Base-by-base conservation (phyloP, 2,329 filamentous ascomycete genomes). In the Nigrograna mackinnonii region DNA sequence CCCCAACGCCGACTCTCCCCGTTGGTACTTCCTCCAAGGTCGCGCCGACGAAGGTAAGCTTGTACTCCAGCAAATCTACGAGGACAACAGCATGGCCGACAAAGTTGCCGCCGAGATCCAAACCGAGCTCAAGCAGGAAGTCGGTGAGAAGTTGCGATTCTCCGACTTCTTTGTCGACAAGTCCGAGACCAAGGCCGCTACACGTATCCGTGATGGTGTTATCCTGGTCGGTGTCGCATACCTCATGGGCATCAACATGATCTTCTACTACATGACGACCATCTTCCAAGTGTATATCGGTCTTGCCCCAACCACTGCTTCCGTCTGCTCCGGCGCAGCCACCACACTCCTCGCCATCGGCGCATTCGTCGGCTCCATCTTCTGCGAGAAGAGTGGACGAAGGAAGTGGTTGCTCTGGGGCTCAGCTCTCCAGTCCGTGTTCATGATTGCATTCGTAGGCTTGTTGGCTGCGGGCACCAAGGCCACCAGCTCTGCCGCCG, bases 191-290 rank as follows among this genome's bases (percentile, higher is more conserved):
- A 58, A 62, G 41, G 57, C 58, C 11, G 55, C 55, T 6, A 54
- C 50, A 11, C 49, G 59, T 19, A 62, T 63, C 5, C 58, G 64
- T 14, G 64, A 66, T 12, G 70, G 69, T 55, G 46, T 62, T 16
- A 49, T 68, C n/a, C 66, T 71, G 51, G 69, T 72, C 40, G 63
- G 55, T 12, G 62, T 71, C 12, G 66, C 69, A n/a, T 68, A 71
- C 46, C 65, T 71, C 54, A 70, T 68, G 16, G 69, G 67, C 12
- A 66, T 70, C 46, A 70, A 72, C 48, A 67, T 70, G 44, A 70
- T 72, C 39, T 62, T 61, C 39, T 71, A 71, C 52, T 72, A 72
- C 46, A 68, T 68, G 46, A 71, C 64, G 5, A 64, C 64, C 45
- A 67, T 71, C 55, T 71, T 70, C 54, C 55, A 64, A 24, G 53